Percentiles rank a stretch among this genome's conserved stretches.
Evolutionary conservation across 1,139 yeast species (phyloP).

Genomic region (Blastobotrys raffinosifermentans): DNA sequence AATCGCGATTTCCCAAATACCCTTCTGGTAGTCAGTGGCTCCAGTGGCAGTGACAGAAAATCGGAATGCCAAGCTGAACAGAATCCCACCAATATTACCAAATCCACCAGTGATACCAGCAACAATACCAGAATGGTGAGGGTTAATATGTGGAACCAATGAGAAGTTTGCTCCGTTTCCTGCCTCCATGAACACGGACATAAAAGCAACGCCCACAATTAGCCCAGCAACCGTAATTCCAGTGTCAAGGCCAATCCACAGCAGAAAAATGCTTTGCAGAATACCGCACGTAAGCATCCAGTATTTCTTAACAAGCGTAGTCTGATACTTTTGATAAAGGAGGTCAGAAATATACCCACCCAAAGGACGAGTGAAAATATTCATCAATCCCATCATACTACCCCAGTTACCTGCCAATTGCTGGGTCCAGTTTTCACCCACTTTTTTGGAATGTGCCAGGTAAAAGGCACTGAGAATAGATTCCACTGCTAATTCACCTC

Average conservation of each 20-base stretch:
- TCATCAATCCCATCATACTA: conserved; percentile 34
- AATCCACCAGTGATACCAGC: conserved; percentile 33
- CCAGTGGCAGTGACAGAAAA: conserved; percentile 23
- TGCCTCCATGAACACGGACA: conserved; percentile 34
- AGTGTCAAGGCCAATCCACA: conserved; percentile 31
- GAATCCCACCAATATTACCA: conserved; percentile 34
- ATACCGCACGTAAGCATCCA: conserved; percentile 31
- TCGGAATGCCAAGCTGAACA: conserved; percentile 33
- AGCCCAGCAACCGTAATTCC: conserved; percentile 25
- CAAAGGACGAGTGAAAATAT: conserved; percentile 32
- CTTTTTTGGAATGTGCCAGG: conserved; percentile 15
- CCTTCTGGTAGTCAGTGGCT: conserved; percentile 23
- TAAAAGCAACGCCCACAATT: conserved; percentile 28
- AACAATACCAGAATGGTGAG: conserved; percentile 33
- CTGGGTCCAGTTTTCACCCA: conserved; percentile 22
- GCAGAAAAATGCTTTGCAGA: conserved; percentile 30
- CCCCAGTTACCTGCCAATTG: conserved; percentile 34
- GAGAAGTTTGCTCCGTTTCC: conserved; percentile 36
- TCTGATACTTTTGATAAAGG: conserved; percentile 24
- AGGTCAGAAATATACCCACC: conserved; percentile 31
- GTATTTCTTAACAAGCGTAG: conserved; percentile 29
- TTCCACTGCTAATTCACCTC: conserved; percentile 35
- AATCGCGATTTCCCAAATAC: conserved; percentile 31
- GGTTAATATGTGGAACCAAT: conserved; percentile 32
- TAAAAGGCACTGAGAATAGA: conserved; percentile 30